Conservation (phyloP, 192 early-diverging fungal genomes). For the Allomyces arbusculus region DNA sequence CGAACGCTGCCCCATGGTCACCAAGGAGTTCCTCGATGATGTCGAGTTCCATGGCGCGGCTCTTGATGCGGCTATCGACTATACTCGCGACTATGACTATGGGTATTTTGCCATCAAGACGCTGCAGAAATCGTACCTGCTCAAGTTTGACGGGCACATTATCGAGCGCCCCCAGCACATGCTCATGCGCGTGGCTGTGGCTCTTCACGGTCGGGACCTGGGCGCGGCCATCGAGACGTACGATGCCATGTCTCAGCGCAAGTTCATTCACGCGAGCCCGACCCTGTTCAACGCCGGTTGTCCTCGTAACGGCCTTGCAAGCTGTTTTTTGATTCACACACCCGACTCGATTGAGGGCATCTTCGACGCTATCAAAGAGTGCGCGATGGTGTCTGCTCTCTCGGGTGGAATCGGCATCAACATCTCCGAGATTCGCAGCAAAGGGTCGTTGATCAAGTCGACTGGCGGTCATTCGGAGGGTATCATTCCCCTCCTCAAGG, state of each 20-base stretch:
- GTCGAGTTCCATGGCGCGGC: too few species aligned
- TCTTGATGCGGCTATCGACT: constrained; percentile 93
- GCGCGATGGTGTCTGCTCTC: constrained; percentile 91
- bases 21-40: too few species aligned
- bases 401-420: constrained; percentile 96
- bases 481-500: constrained; percentile 87
- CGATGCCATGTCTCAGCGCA: constrained; percentile 72
- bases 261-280: constrained; percentile 89
- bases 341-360: constrained; percentile 97
- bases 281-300: constrained; percentile 98
- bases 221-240: constrained; percentile 89
- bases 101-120: constrained; percentile 99
- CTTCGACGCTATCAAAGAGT: constrained; percentile 88
- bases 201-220: constrained; percentile 81
- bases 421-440: constrained; percentile 86
- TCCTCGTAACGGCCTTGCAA: constrained; percentile 77
- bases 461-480: constrained; percentile 94
- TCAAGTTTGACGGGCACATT: constrained; percentile 64
- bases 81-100: constrained; percentile 91
- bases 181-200: constrained; percentile 94
- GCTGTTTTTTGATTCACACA: constrained; percentile 86
- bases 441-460: constrained; percentile 88
- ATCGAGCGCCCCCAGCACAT: constrained; percentile 94
- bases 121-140: constrained; percentile 80
- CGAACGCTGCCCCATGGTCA: too few species aligned